These are phyloP conservation scores for Lasiodiplodia sp. DNA, from an alignment of 2,329 filamentous ascomycete species.

Conservation along the genomic window DNA sequence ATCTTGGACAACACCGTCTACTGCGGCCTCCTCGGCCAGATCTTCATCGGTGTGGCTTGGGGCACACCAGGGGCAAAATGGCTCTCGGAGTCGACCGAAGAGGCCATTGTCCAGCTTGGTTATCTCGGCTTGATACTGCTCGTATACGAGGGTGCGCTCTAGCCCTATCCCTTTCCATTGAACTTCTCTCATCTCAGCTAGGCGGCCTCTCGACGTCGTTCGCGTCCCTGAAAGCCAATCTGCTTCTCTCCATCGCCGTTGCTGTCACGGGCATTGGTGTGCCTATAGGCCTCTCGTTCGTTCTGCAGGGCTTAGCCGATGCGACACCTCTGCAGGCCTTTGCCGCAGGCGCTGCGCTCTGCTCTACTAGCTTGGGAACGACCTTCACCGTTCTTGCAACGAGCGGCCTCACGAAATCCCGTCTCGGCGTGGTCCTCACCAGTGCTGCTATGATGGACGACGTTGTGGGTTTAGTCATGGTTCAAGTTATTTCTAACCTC, in stretches of 20 bases:
- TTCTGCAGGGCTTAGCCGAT: constrained; percentile 58
- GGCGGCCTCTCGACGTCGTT: constrained; percentile 67
- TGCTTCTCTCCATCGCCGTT: constrained; percentile 66
- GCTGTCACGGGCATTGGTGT: constrained; percentile 70
- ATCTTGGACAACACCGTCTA: constrained; percentile 67
- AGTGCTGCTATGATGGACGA: constrained; percentile 85
- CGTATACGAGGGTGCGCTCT: constrained; percentile 69
- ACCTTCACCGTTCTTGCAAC: constrained; percentile 71
- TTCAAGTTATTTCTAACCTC: constrained; percentile 75
- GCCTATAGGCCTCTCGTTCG: constrained; percentile 72
- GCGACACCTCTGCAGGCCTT: constrained; percentile 70
- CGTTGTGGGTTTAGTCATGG: constrained; percentile 78
- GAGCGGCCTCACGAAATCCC: constrained; percentile 61
- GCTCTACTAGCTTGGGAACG: constrained; percentile 77
- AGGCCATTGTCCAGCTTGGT: constrained; percentile 68
- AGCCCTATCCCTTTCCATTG: not conserved
- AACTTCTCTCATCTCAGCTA: constrained; percentile 34
- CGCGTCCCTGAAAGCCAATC: constrained; percentile 64
- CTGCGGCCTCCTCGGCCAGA: constrained; percentile 75
- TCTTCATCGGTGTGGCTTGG: constrained; percentile 74
- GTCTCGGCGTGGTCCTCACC: constrained; percentile 68
- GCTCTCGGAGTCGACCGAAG: constrained; percentile 61
- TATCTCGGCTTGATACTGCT: constrained; percentile 77
- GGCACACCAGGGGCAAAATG: constrained; percentile 70
- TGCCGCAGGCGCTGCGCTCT: constrained; percentile 74